These are phyloP conservation scores for Mycena kentingensis DNA, from an alignment of 768 basidiomycete genomes.

Conservation along the genomic window DNA sequence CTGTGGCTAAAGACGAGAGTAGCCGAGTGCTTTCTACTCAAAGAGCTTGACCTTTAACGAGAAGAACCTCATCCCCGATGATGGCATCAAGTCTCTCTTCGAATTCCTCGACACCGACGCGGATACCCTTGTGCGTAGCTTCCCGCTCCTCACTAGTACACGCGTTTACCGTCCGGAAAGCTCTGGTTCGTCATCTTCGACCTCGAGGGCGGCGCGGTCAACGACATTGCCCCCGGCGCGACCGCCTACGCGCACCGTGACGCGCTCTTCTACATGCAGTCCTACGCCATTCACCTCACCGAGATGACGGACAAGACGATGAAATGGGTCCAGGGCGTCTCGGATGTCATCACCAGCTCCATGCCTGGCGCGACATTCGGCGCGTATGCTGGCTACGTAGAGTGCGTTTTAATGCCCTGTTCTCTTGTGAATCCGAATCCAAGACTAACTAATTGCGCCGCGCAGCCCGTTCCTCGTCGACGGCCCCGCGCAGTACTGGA, in stretches of 20 bases:
- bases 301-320: constrained; percentile 11
- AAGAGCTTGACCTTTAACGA: constrained; percentile 21
- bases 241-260: constrained; percentile 24
- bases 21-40: constrained; percentile 21
- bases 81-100: constrained; percentile 17
- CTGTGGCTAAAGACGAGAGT: no score
- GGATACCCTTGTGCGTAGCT: constrained; percentile 17
- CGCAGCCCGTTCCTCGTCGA: constrained; percentile 15
- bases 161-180: not conserved
- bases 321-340: constrained; percentile 14
- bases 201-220: constrained; percentile 20
- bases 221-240: constrained; percentile 18
- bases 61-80: constrained; percentile 9
- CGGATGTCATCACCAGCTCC: constrained; percentile 6
- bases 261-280: constrained; percentile 20
- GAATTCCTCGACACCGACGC: constrained; percentile 18
- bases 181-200: constrained; percentile 25
- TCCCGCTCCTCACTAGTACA: not conserved
- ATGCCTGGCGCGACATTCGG: constrained; percentile 23
- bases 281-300: constrained; percentile 17
- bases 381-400: constrained; percentile 24
- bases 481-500: constrained; percentile 21
- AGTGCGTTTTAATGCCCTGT: constrained; percentile 11
- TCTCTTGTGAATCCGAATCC: no score
- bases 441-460: not conserved